Conservation (phyloP, 495 filamentous ascomycete species). For the Margaritispora aquatica region DNA sequence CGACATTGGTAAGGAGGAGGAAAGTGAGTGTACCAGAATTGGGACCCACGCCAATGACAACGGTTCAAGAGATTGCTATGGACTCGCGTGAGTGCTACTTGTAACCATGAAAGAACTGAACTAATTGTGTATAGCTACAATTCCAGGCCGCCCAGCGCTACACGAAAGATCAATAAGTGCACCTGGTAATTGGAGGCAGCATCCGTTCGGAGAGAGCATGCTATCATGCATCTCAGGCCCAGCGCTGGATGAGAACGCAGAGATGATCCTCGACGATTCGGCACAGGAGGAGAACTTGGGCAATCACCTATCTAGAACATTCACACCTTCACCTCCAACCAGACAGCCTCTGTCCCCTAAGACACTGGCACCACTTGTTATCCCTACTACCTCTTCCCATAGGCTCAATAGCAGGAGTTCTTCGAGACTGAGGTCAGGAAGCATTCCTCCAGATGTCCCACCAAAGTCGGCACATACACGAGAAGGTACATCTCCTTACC, state of each 20-base stretch:
- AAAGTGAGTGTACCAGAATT: constrained; percentile 60
- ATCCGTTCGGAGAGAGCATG: constrained; percentile 35
- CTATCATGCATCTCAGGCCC: constrained; percentile 25
- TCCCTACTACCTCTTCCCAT: constrained; percentile 30
- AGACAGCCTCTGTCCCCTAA: constrained; percentile 43
- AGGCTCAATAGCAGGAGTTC: constrained; percentile 34
- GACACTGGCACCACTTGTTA: constrained; percentile 43
- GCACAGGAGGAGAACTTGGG: constrained; percentile 11
- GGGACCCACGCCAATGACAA: constrained; percentile 51
- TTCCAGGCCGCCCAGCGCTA: constrained; percentile 60
- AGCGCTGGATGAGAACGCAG: constrained; percentile 25
- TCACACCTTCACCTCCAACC: constrained; percentile 7
- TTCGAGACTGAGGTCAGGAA: constrained; percentile 32
- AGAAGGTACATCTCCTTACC: constrained; percentile 14
- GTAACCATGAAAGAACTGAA: constrained; percentile 6
- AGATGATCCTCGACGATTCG: constrained; percentile 11
- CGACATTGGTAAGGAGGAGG: constrained; percentile 45
- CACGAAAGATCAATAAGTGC: constrained; percentile 64
- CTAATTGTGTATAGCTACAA: constrained; percentile 50
- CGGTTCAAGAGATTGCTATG: constrained; percentile 59
- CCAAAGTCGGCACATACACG: constrained; percentile 32
- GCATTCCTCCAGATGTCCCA: constrained; percentile 35
- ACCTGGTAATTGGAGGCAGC: constrained; percentile 46
- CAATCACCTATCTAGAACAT: constrained; percentile 3
- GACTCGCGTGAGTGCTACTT: constrained; percentile 62